Evolutionary conservation across 2,329 filamentous ascomycete genomes (phyloP), one percentile per base, ranked within the genome.

Genomic region (Pseudogymnoascus sp.): DNA sequence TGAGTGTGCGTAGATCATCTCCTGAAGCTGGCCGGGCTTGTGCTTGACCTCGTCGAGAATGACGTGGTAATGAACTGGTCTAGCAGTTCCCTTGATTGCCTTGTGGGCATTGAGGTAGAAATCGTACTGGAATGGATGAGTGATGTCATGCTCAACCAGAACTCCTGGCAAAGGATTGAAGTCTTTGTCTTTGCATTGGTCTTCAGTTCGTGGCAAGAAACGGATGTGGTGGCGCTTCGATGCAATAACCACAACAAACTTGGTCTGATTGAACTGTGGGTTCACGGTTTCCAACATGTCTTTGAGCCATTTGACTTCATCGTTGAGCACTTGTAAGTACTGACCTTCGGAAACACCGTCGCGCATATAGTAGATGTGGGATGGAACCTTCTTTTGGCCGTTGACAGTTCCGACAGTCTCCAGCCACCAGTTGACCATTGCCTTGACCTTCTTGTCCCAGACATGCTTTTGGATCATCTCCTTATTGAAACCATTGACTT

Each of bases 221-320:
- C 95, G 89, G 62, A 96, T 87, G 71, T 97, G 93, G 69, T 99
- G 95, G 2, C 95, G 89, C 82, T 99, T 99, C 1, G 90, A 93
- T 1, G 90, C 93, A 53, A 97, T 84, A 42, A 96, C 85, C 9
- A 96, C 91, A 0, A 92, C 92, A 70, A 97, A 87, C 72, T 89
- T 89, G 21, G 70, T 68, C 66, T 70, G 40, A 16, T 16, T 25
- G 5, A 53, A 38, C 59, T 40, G 34, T 21, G 43, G 40, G 21
- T 53, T 59, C 4, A 53, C 23, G 5, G 80, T 73, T 34, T 70
- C 69, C 68, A 92, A 82, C 76, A 97, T 87, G 67, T 88, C 82
- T 0, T 74, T 72, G 14, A 60, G 34, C 36, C 34, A 38, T 0
- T 60, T 60, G 21, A 97, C 82, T 72, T 99, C 95, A n/a, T 86